Conservation (phyloP, 768 basidiomycete species). For the Tulasnella sp. region DNA sequence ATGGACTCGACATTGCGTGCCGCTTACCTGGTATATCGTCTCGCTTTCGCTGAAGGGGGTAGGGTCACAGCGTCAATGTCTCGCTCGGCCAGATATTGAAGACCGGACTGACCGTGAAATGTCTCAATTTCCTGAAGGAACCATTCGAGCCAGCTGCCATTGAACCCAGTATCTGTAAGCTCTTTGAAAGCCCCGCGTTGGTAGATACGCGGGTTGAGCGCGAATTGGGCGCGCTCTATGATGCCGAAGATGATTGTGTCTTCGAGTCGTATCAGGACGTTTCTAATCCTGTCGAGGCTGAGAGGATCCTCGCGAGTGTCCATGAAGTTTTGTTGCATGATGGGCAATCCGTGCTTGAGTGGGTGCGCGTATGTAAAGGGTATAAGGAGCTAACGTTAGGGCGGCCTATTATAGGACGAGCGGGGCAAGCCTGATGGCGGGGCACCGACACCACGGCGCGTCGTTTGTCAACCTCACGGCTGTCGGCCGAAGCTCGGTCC, state of each 20-base stretch:
- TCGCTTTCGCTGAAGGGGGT: constrained; percentile 69
- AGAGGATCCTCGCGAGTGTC: constrained; percentile 64
- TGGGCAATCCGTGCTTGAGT: not conserved
- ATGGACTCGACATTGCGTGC: not conserved
- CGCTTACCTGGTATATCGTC: constrained; percentile 84
- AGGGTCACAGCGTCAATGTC: not conserved
- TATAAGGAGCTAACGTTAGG: not conserved
- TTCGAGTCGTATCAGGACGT: constrained; percentile 83
- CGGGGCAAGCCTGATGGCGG: not conserved
- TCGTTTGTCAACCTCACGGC: not conserved
- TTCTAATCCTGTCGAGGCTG: constrained; percentile 82
- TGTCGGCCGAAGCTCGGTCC: constrained; percentile 4
- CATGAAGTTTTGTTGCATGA: constrained; percentile 57
- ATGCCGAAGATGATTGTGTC: constrained; percentile 97
- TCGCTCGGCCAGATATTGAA: not conserved
- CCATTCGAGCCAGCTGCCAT: constrained; percentile 95
- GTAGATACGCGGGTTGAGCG: constrained; percentile 89
- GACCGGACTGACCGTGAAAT: constrained; percentile 76
- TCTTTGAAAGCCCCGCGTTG: constrained; percentile 73
- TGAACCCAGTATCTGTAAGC: constrained; percentile 65
- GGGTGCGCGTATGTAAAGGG: not conserved
- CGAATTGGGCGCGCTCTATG: constrained; percentile 96
- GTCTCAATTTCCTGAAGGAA: constrained; percentile 92
- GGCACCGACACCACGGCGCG: not conserved
- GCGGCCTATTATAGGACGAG: not conserved